Percentiles rank a stretch among this genome's conserved stretches.
phyloP scores from a whole-genome alignment of 257 asterid genomes.

The Fraxinus americana region DNA sequence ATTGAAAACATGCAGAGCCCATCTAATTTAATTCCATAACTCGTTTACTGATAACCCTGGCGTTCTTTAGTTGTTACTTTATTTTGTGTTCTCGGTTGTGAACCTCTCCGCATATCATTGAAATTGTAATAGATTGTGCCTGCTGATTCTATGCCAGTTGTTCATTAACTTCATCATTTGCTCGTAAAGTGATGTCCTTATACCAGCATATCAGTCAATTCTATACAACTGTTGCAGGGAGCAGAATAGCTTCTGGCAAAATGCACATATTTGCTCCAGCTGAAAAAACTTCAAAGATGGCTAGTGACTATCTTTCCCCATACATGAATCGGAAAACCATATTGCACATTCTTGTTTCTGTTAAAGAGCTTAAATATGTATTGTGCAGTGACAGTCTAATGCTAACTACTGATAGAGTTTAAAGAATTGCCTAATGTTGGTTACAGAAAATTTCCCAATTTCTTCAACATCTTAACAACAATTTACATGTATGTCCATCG shows the following conservation, averaged over 20 bases:
- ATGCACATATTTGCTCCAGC: slow-evolving; percentile 45
- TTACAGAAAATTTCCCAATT: no score
- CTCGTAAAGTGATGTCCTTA: slow-evolving; percentile 44
- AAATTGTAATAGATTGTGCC: slow-evolving; percentile 39
- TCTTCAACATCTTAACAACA: no score
- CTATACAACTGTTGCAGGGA: slow-evolving; percentile 49
- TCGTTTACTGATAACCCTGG: background rate
- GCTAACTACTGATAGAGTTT: no score
- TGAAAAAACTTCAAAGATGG: slow-evolving; percentile 28
- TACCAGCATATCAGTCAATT: slow-evolving; percentile 44
- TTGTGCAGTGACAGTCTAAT: background rate
- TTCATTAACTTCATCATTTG: slow-evolving; percentile 54
- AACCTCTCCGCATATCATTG: background rate
- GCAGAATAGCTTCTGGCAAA: slow-evolving; percentile 56
- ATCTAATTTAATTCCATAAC: background rate
- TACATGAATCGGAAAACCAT: slow-evolving; percentile 42
- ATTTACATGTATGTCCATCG: no score
- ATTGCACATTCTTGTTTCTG: slow-evolving; percentile 63
- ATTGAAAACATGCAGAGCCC: background rate
- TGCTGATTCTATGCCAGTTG: slow-evolving; percentile 4
- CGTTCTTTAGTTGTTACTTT: background rate
- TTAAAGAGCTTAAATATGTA: slow-evolving; percentile 9
- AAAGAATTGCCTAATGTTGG: no score
- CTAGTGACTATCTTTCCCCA: slow-evolving; percentile 33
- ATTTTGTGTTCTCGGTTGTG: background rate